phyloP scores from a whole-genome alignment of 2,329 filamentous ascomycete genomes.

The Penicillium frequentans region DNA sequence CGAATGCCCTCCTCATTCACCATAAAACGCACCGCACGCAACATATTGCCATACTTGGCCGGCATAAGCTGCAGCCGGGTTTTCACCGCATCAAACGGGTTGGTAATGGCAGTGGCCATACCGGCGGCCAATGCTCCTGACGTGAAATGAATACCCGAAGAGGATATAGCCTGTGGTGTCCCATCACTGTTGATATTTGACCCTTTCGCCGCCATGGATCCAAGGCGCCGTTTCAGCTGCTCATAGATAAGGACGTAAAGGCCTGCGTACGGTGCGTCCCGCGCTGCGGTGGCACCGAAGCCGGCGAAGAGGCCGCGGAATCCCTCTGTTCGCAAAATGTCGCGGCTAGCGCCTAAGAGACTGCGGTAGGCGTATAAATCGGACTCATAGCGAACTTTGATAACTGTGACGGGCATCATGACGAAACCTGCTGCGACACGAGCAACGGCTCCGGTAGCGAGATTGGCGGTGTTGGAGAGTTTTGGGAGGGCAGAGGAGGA shows the following conservation, averaged over 20 bases:
- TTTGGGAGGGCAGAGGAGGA: conserved; percentile 75
- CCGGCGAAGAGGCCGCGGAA: conserved; percentile 85
- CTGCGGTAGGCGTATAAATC: conserved; percentile 81
- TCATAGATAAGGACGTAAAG: conserved; percentile 95
- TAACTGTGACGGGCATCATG: conserved; percentile 92
- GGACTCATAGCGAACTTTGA: conserved; percentile 95
- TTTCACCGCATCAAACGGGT: conserved; percentile 96
- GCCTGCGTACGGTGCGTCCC: conserved; percentile 95
- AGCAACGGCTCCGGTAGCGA: conserved; percentile 79
- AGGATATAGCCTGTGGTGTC: conserved; percentile 26
- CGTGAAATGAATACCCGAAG: conserved; percentile 73
- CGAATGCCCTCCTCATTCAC: conserved; percentile 75
- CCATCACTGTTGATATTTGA: conserved; percentile 12
- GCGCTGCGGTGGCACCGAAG: conserved; percentile 87
- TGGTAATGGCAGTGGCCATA: conserved; percentile 82
- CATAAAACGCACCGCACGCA: conserved; percentile 75
- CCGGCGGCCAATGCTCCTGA: conserved; percentile 80
- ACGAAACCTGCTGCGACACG: conserved; percentile 84
- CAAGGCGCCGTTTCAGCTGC: conserved; percentile 41
- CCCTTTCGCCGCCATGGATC: conserved; percentile 20
- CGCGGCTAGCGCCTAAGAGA: conserved; percentile 67
- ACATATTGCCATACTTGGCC: conserved; percentile 75
- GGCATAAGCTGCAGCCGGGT: conserved; percentile 92
- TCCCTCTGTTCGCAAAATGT: conserved; percentile 74
- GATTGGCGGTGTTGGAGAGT: conserved; percentile 79